A percentile compares a stretch with the other conserved stretches of the same genome.
phyloP scores from a whole-genome alignment of 1,139 yeast genomes.

The Saccharomycopsis hybrid region DNA sequence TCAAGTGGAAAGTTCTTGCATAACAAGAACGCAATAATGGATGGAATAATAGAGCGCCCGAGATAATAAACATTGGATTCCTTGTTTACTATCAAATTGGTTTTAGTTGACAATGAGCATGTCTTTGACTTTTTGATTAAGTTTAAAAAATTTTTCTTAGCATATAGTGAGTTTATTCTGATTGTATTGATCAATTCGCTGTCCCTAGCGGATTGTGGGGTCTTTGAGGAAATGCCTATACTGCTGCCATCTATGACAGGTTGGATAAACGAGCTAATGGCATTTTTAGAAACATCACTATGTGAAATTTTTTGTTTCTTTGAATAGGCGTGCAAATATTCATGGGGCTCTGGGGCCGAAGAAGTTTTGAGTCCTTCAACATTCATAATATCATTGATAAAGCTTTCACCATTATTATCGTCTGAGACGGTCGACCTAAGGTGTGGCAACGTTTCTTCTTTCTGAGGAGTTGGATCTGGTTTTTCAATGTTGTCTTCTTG shows the following conservation, averaged over 20 bases:
- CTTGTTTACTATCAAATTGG: constrained; percentile 26
- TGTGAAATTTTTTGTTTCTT: constrained; percentile 10
- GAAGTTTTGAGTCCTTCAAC: background rate
- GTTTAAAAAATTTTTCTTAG: constrained; percentile 31
- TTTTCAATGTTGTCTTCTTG: background rate
- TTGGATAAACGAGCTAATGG: constrained; percentile 28
- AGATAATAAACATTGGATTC: constrained; percentile 42
- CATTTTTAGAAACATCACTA: constrained; percentile 25
- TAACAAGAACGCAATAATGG: constrained; percentile 54
- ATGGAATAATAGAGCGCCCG: constrained; percentile 49
- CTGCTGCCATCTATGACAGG: constrained; percentile 9
- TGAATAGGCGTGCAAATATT: background rate
- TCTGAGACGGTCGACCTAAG: background rate
- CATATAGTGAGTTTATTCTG: constrained; percentile 25
- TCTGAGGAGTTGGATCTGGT: too few relatives aligned
- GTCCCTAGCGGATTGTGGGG: constrained; percentile 5
- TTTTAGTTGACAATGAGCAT: constrained; percentile 46
- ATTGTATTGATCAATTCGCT: constrained; percentile 9
- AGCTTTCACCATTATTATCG: background rate
- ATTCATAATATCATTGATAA: constrained; percentile 13
- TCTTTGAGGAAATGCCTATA: constrained; percentile 1
- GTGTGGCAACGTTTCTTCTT: too few relatives aligned
- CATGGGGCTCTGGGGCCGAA: background rate
- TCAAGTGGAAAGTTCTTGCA: constrained; percentile 43
- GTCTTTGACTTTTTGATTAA: constrained; percentile 58